These are phyloP conservation scores for Zostera marina DNA, from an alignment of 116 monocot genomes.

Conservation along the genomic window DNA sequence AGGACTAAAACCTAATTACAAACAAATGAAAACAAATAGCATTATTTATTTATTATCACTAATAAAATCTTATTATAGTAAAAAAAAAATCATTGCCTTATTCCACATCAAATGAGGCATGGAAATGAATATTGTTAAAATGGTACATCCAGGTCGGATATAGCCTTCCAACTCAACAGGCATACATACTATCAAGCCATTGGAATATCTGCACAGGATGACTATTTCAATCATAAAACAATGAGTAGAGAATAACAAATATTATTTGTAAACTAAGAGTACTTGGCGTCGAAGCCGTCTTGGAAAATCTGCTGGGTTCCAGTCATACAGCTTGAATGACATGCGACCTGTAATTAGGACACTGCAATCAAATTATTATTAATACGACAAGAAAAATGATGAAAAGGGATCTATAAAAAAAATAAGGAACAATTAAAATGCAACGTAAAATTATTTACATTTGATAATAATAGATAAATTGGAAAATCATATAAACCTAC, in stretches of 20 bases:
- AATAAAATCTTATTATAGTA: not conserved
- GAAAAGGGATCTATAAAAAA: not conserved
- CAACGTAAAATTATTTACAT: not conserved
- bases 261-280: slow-evolving; percentile 15
- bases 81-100: slow-evolving; percentile 33
- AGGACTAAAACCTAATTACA: no score
- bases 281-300: slow-evolving; percentile 88
- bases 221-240: not conserved
- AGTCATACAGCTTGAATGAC: slow-evolving; percentile 98
- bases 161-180: slow-evolving; percentile 99
- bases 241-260: slow-evolving; percentile 1
- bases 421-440: not conserved
- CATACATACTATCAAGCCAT: slow-evolving; percentile 95
- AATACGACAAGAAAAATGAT: not conserved
- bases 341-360: slow-evolving; percentile 96
- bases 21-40: no score
- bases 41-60: no score
- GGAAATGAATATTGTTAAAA: slow-evolving; percentile 87
- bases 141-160: slow-evolving; percentile 94
- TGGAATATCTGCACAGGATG: slow-evolving; percentile 61
- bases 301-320: slow-evolving; percentile 99
- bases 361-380: slow-evolving; percentile 42
- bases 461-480: not conserved
- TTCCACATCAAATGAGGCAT: slow-evolving; percentile 94
- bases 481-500: slow-evolving; percentile 16